These are phyloP conservation scores for Stachybotrys chlorohalonatus DNA, from an alignment of 2,329 filamentous ascomycete species.

Conservation along the genomic window DNA sequence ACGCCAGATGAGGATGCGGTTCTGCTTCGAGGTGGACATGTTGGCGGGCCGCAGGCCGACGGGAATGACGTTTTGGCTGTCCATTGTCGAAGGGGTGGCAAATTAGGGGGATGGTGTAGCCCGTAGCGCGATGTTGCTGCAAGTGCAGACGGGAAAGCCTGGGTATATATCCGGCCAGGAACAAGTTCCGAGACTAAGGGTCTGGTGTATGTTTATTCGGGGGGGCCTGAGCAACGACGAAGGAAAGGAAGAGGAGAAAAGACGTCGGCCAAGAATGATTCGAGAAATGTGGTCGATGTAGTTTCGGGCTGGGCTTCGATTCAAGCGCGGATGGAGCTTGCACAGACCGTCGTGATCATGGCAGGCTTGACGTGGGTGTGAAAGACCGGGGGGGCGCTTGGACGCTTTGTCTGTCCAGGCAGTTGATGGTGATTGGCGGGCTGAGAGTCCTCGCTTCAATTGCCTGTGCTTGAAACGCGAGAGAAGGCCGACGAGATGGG, in stretches of 20 bases:
- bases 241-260: too few species aligned
- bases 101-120: neutral
- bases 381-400: neutral
- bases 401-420: too few species aligned
- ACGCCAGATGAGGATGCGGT: conserved; percentile 41
- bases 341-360: neutral
- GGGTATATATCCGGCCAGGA: too few species aligned
- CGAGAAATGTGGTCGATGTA: neutral
- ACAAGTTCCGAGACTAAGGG: too few species aligned
- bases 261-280: too few species aligned
- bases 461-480: too few species aligned
- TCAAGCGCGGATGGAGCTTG: neutral
- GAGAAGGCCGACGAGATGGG: too few species aligned
- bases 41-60: conserved; percentile 7
- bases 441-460: too few species aligned
- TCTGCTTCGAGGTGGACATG: conserved; percentile 23
- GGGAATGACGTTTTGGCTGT: neutral
- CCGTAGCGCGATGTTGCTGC: neutral
- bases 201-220: too few species aligned
- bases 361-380: neutral
- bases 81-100: neutral
- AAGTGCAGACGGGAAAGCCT: neutral
- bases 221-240: too few species aligned
- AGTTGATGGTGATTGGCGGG: too few species aligned
- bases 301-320: neutral